Evolutionary conservation across 768 basidiomycete genomes (phyloP), one percentile per base, ranked within the genome.

Genomic region (Gelatoporia subvermispora): DNA sequence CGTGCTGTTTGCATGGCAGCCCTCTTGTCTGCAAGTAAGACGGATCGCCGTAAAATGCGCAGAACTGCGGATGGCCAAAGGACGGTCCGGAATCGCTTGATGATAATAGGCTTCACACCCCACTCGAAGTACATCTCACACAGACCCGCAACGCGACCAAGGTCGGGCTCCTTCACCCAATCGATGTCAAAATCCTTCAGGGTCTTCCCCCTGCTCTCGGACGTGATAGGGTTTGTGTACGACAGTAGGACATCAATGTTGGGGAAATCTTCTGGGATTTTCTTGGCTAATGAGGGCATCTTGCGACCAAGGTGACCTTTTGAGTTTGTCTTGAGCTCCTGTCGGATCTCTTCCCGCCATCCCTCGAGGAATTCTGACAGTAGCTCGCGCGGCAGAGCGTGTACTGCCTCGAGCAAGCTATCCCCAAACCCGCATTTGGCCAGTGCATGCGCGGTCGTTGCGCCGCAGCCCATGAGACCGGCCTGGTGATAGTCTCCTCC

Each of bases 101-200:
- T 76, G 47, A 95, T 89, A 2, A 81, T 72, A 41, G 90, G 85
- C 57, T 75, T 83, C 43, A 89, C 83, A 0, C 93, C 93, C 93
- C 93, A 96, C 61, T 94, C 93, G 53, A 95, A 95, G 62, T 84
- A 87, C 41, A 83, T 74, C 65, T 96, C 93, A 69, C 92, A 94
- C 3, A 84, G 72, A 9, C 70, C 77, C 0, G 93, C 92, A 15
- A 94, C 76, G 46, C 77, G 79, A 15, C 76, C 77, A 1, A 90
- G 68, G 55, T 85, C 80, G 0, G 86, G 85, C 51, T 91, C 87
- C 45, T 66, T 61, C 28, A 60, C 59, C 78, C 78, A 81, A 48
- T 63, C 57, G 2, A 71, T 62, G 70, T 75, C 77, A 0, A 49
- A 44, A 17, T 64, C 55, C 38, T 56, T 50, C 37, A 55, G 49